Conservation (phyloP, 2,329 filamentous ascomycete genomes). For the Cercospora zeae-maydis region DNA sequence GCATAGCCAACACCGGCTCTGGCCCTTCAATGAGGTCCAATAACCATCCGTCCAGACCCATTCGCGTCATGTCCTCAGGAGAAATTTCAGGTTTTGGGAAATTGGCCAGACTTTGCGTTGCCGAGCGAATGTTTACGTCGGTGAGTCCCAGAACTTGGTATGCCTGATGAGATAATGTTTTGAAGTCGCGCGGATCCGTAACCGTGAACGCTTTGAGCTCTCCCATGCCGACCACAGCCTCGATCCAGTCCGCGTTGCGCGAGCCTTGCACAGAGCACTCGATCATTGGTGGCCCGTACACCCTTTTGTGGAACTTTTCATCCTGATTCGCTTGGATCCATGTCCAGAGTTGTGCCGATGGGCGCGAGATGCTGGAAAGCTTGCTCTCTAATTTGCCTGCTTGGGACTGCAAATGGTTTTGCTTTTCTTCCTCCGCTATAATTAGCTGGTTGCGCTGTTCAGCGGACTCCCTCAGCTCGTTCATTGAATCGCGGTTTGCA, state of each 20-base stretch:
- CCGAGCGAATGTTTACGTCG: constrained; percentile 67
- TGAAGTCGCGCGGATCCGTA: constrained; percentile 72
- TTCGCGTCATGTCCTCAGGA: constrained; percentile 52
- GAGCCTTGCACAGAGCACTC: constrained; percentile 75
- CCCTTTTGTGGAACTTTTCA: constrained; percentile 65
- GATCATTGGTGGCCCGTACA: constrained; percentile 78
- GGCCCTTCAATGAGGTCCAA: constrained; percentile 78
- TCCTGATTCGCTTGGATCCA: constrained; percentile 69
- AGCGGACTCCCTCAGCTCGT: constrained; percentile 34
- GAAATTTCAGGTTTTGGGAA: constrained; percentile 55
- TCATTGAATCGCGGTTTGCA: constrained; percentile 41
- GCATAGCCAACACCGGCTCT: constrained; percentile 77
- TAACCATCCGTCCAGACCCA: constrained; percentile 75
- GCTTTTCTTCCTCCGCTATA: constrained; percentile 45
- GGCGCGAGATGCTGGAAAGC: constrained; percentile 57
- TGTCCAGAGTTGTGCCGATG: constrained; percentile 68
- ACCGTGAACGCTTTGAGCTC: constrained; percentile 66
- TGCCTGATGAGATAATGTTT: constrained; percentile 64
- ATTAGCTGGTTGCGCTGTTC: constrained; percentile 39
- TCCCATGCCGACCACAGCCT: constrained; percentile 52
- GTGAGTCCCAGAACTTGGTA: constrained; percentile 62
- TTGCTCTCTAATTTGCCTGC: constrained; percentile 69
- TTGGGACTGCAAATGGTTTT: constrained; percentile 65
- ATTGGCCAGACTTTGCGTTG: constrained; percentile 51
- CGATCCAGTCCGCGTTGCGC: constrained; percentile 60